Percentiles rank a stretch among this genome's conserved stretches.
These are phyloP conservation scores for Chaetoceros muelleri DNA, from an alignment of 108 stramenopile species.

Conservation along the genomic window DNA sequence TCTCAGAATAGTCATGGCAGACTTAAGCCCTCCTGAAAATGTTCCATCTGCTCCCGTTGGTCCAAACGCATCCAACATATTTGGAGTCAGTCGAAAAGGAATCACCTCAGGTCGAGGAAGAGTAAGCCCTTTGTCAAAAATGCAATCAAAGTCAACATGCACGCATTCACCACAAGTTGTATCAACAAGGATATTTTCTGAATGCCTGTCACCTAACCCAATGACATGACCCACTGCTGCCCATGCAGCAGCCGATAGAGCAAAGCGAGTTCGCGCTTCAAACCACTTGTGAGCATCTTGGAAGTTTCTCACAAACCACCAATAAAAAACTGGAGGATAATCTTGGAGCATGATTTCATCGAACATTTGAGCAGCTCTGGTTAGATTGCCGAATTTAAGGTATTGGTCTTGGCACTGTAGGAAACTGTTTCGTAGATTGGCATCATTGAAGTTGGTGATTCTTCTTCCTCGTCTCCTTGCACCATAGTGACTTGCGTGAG, in stretches of 20 bases:
- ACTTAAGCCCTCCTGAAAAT: conserved; percentile 68
- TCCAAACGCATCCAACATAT: conserved; percentile 97
- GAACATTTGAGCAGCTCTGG: conserved; percentile 51
- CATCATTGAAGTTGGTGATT: conserved; percentile 47
- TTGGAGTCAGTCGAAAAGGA: conserved; percentile 96
- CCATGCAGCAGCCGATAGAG: conserved; percentile 86
- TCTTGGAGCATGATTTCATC: conserved; percentile 40
- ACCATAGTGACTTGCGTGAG: conserved; percentile 47
- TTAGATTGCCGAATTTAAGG: conserved; percentile 55
- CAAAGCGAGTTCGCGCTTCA: conserved; percentile 89
- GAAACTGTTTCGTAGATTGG: conserved; percentile 44
- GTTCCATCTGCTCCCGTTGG: conserved; percentile 84
- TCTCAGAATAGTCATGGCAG: conserved; percentile 79
- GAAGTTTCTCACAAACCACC: conserved; percentile 96
- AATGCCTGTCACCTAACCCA: conserved; percentile 95
- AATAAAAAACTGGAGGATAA: conserved; percentile 85
- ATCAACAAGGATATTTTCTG: conserved; percentile 97
- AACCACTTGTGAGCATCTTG: conserved; percentile 93
- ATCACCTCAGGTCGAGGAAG: conserved; percentile 92
- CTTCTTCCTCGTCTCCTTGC: conserved; percentile 39
- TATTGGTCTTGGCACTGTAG: conserved; percentile 62
- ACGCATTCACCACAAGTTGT: conserved; percentile 88
- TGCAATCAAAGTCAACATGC: conserved; percentile 98
- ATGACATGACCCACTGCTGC: conserved; percentile 96
- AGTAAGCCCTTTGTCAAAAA: conserved; percentile 96